Evolutionary conservation across 1,284 basidiomycete species (phyloP).

Genomic region (Irpex lacteus): DNA sequence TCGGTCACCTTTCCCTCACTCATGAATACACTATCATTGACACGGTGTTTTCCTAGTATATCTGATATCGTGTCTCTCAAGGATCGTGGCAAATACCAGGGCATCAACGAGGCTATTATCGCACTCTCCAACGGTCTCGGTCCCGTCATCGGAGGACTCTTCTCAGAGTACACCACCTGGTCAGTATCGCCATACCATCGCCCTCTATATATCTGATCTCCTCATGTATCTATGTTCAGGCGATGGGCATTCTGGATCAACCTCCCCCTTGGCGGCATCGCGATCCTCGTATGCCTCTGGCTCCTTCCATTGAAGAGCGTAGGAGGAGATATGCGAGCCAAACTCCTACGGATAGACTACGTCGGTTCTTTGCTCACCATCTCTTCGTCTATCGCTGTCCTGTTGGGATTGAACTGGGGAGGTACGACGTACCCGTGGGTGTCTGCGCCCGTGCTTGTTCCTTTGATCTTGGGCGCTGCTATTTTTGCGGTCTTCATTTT

Average conservation of each 20-base stretch:
- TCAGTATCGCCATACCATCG: not conserved
- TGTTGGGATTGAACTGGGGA: conserved; percentile 32
- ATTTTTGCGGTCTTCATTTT: conserved; percentile 37
- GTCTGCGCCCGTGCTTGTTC: conserved; percentile 37
- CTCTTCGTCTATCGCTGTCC: conserved; percentile 35
- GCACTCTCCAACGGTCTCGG: conserved; percentile 24
- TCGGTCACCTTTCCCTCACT: conserved; percentile 2
- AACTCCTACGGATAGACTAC: conserved; percentile 37
- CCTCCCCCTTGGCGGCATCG: conserved; percentile 33
- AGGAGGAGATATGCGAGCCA: conserved; percentile 30
- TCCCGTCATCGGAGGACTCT: conserved; percentile 13
- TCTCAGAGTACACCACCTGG: conserved; percentile 15
- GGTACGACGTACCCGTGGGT: conserved; percentile 36
- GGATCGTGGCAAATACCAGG: conserved; percentile 29
- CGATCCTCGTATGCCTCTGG: conserved; percentile 35
- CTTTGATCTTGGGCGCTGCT: conserved; percentile 36
- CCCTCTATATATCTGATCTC: not conserved
- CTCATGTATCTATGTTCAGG: not conserved
- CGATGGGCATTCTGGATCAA: conserved; percentile 33
- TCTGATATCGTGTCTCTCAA: conserved; percentile 29
- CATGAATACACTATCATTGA: not conserved
- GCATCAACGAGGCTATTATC: conserved; percentile 25
- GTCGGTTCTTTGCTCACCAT: conserved; percentile 38
- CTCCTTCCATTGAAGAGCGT: conserved; percentile 41
- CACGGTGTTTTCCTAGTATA: conserved; percentile 16